Base-by-base conservation (phyloP, 108 stramenopile genomes). In the Cyclotella atomus region DNA sequence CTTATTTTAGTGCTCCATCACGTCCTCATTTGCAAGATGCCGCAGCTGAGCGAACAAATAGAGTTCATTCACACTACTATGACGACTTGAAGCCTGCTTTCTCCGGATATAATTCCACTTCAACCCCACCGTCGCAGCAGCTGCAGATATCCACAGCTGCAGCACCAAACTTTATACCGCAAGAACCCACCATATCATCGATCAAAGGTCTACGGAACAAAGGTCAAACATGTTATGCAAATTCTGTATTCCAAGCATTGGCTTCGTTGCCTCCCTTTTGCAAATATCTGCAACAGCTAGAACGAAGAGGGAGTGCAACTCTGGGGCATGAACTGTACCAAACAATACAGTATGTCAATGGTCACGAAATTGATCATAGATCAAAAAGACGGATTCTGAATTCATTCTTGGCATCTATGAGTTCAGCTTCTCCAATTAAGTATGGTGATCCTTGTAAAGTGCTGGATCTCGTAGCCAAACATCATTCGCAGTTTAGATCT, bases 191-290 rank as follows among this genome's bases (percentile, higher is more conserved):
- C 21, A 68, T 55, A n/a, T 1, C 27, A 12, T 53, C 21, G 10
- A 36, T 68, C 3, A 71, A 41, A 61, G 93, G 93, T 2, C 75
- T 94, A 19, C 76, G 70, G 12, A 94, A 94, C 69, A 72, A 73
- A 59, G 93, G 93, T 8, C 91, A 94, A 69, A 91, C 93, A 0
- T 94, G 93, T 67, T 94, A 88, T 60, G 67, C 90, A 35, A 94
- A 91, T 63, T 87, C 89, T 19, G 85, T 91, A 10, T 33, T 94
- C 21, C 93, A 94, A 65, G 82, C 89, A 19, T 64, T 94, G 76
- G 91, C 93, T 32, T 86, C 89, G 4, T 72, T 90, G 12, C 64
- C 70, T 52, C 77, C 83, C 2, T 79, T 94, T 59, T 56, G 75
- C 27, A 19, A 60, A 5, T 91, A 91, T 59, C 57, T 91, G 61